phyloP scores from a whole-genome alignment of 495 filamentous ascomycete species.

The Penicillium steckii region DNA sequence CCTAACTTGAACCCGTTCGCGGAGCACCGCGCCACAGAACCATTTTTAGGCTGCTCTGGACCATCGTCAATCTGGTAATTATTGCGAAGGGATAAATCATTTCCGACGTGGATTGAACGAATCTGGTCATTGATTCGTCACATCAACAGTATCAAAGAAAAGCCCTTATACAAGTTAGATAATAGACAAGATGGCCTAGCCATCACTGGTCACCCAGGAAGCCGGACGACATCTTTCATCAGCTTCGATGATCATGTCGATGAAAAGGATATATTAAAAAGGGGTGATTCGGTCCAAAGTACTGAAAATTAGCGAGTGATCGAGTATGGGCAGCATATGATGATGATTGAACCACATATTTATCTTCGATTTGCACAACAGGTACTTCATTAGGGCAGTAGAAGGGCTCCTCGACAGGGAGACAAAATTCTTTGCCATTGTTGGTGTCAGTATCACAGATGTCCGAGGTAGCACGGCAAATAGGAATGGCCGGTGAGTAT shows the following conservation, averaged over 20 bases:
- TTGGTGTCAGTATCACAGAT: slow-evolving; percentile 76
- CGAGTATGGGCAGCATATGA: no score
- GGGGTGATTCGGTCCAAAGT: slow-evolving; percentile 26
- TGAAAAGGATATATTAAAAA: slow-evolving; percentile 45
- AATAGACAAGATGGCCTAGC: slow-evolving; percentile 50
- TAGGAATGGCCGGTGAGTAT: slow-evolving; percentile 56
- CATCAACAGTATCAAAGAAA: background rate
- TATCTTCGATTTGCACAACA: slow-evolving; percentile 7
- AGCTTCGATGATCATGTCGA: slow-evolving; percentile 52
- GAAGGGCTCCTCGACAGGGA: slow-evolving; percentile 53
- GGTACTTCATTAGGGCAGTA: slow-evolving; percentile 61
- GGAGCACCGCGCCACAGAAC: no score
- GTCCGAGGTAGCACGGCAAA: slow-evolving; percentile 64
- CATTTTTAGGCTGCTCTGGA: no score
- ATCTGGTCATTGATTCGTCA: no score
- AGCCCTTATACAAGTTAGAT: background rate
- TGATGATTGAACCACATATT: background rate
- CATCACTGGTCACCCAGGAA: slow-evolving; percentile 67
- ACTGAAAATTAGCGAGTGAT: slow-evolving; percentile 30
- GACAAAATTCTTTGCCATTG: slow-evolving; percentile 52
- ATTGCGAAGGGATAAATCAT: background rate
- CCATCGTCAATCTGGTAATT: background rate
- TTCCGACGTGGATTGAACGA: no score
- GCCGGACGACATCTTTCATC: slow-evolving; percentile 63
- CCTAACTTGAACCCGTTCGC: no score